Conservation (phyloP, 2,329 filamentous ascomycete genomes). For the Fusarium citri region DNA sequence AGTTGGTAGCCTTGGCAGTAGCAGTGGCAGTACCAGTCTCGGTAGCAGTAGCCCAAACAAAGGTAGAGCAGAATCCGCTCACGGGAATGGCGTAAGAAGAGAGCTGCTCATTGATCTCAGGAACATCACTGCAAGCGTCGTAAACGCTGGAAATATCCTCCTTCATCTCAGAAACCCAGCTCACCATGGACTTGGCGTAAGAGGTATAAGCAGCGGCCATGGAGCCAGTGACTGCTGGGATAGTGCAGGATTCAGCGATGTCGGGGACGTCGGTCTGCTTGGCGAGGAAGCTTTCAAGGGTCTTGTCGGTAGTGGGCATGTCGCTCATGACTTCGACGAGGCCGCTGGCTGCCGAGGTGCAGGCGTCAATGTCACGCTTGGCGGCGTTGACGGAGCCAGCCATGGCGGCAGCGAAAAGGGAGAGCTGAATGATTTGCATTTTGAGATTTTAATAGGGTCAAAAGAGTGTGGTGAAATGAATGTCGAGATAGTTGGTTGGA, state of each 20-base stretch:
- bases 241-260: not conserved
- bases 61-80: not conserved
- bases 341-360: not conserved
- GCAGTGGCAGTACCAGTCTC: not conserved
- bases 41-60: not conserved
- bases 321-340: not conserved
- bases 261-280: not conserved
- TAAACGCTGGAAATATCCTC: not conserved
- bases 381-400: not conserved
- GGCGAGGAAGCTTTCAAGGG: not conserved
- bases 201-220: not conserved
- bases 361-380: not conserved
- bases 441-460: not conserved
- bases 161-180: not conserved
- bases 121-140: not conserved
- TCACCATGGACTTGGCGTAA: constrained; percentile 5
- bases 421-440: not conserved
- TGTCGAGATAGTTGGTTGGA: not conserved
- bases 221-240: not conserved
- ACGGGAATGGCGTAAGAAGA: not conserved
- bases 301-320: constrained; percentile 3
- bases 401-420: not conserved
- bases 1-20: not conserved
- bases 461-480: not conserved
- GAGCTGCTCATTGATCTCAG: not conserved